Evolutionary conservation across 208 protist species (phyloP).

Genomic region (Leishmania mexicana): DNA sequence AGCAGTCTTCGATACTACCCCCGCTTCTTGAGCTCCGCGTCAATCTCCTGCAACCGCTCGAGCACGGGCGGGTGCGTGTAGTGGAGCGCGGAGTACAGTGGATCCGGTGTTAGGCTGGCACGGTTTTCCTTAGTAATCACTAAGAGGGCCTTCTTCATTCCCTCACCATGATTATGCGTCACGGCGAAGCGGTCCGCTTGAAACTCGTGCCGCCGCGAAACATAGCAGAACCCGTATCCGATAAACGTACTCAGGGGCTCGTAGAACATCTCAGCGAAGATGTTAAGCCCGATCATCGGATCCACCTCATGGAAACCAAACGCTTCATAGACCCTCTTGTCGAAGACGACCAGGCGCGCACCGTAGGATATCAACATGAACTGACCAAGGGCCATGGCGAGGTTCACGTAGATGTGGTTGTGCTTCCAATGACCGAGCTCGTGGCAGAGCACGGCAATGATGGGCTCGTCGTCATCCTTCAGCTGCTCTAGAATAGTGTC

Average conservation of each 20-base stretch:
- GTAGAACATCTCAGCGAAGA: conserved; percentile 58
- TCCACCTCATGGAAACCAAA: conserved; percentile 69
- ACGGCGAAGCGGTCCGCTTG: conserved; percentile 79
- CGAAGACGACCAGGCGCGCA: conserved; percentile 63
- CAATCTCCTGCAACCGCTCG: conserved; percentile 79
- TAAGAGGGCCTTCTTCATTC: conserved; percentile 51
- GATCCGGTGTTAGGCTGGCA: conserved; percentile 55
- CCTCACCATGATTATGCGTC: conserved; percentile 39
- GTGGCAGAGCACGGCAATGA: conserved; percentile 84
- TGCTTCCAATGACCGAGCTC: conserved; percentile 92
- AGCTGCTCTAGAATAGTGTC: conserved; percentile 86
- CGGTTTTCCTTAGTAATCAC: conserved; percentile 75
- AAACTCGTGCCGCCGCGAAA: conserved; percentile 64
- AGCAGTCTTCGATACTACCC: conserved; percentile 1
- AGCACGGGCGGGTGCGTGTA: conserved; percentile 75
- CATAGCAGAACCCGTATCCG: conserved; percentile 34
- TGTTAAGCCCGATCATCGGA: conserved; percentile 63
- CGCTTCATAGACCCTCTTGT: conserved; percentile 53
- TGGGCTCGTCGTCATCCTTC: conserved; percentile 53
- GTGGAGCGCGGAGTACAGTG: conserved; percentile 67
- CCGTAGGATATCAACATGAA: conserved; percentile 66
- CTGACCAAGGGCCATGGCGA: conserved; percentile 42
- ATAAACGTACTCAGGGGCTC: conserved; percentile 44
- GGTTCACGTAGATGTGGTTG: conserved; percentile 47
- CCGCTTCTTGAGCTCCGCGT: conserved; percentile 48